phyloP scores from a whole-genome alignment of 2,329 filamentous ascomycete genomes.

The Aureobasidium namibiae region DNA sequence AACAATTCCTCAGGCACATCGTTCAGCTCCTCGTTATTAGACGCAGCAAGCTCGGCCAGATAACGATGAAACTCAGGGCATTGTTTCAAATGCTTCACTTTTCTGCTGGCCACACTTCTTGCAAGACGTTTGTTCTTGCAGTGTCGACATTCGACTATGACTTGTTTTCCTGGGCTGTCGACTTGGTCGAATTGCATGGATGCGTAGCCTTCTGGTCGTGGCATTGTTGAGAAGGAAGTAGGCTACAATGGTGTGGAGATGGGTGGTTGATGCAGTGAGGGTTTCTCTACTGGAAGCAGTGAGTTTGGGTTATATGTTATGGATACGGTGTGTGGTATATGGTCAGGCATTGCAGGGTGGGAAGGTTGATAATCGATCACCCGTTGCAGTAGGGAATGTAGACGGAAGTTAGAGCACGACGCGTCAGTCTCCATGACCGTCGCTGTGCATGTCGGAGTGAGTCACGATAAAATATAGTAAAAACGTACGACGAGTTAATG shows the following conservation, averaged over 20 bases:
- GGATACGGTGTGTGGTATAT: too few species aligned
- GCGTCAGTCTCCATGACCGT: too few species aligned
- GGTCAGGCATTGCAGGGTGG: background rate
- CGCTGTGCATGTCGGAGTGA: too few species aligned
- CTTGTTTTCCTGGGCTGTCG: conserved; percentile 2
- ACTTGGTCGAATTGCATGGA: conserved; percentile 6
- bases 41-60: background rate
- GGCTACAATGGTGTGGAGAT: background rate
- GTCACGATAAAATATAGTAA: too few species aligned
- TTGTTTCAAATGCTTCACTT: background rate
- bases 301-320: background rate
- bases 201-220: conserved; percentile 9
- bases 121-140: conserved; percentile 3
- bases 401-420: too few species aligned
- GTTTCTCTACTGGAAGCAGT: background rate
- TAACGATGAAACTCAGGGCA: background rate
- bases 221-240: background rate
- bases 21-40: background rate
- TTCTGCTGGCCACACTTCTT: conserved; percentile 1
- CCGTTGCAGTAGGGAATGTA: background rate
- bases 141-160: conserved; percentile 1
- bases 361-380: background rate
- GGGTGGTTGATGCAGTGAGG: background rate
- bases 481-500: background rate
- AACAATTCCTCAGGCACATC: background rate